These are phyloP conservation scores for Blakeslea trispora DNA, from an alignment of 371 early-diverging fungal genomes.

Conservation along the genomic window DNA sequence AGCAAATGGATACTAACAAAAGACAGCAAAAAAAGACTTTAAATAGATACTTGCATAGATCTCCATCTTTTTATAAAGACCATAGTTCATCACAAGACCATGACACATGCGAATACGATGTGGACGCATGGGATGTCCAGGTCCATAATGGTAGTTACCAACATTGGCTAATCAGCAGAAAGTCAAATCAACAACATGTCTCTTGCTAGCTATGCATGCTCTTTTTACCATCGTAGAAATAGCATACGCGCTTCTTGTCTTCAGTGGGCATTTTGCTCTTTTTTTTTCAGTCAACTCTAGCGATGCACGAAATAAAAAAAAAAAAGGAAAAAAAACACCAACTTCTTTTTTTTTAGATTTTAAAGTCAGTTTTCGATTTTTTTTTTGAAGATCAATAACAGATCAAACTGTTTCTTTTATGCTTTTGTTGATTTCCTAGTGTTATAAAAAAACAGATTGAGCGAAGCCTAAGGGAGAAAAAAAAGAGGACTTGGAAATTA, in stretches of 20 bases:
- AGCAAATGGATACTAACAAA: no score
- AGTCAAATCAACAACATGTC: no score
- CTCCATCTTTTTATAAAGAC: constrained; percentile 86
- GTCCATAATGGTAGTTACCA: constrained; percentile 71
- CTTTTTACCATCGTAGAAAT: constrained; percentile 56
- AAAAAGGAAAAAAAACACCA: constrained; percentile 3
- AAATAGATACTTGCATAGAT: constrained; percentile 50
- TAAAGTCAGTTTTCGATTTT: no score
- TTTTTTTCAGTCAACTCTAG: not conserved
- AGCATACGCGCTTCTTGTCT: constrained; percentile 53
- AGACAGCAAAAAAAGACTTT: no score
- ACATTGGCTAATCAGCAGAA: constrained; percentile 47
- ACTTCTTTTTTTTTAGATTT: not conserved
- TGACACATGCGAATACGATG: constrained; percentile 93
- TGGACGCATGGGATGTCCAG: constrained; percentile 97
- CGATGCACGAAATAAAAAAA: constrained; percentile 5
- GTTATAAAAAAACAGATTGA: no score
- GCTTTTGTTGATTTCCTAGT: no score
- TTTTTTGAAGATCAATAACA: no score
- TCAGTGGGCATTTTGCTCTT: constrained; percentile 36
- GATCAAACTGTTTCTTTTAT: no score
- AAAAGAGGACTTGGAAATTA: no score
- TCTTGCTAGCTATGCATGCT: not conserved
- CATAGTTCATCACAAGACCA: constrained; percentile 87
- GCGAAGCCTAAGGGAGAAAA: no score